Conservation (phyloP, 169 alveolate species). For the Cyclospora cayetanensis region DNA sequence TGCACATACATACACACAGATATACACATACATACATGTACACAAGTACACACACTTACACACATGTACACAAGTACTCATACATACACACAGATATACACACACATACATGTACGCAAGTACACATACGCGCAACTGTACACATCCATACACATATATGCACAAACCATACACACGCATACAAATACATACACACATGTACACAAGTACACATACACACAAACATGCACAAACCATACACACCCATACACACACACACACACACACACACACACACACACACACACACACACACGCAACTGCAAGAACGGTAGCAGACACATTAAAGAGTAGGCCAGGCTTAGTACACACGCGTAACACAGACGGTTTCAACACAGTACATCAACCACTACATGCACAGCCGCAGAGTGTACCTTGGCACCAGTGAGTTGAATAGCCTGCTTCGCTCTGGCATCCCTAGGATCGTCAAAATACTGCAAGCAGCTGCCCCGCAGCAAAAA, state of each 20-base stretch:
- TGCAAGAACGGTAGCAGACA: background rate
- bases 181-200: background rate
- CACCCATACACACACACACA: background rate
- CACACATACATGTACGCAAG: background rate
- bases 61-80: no score
- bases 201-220: background rate
- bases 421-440: constrained; percentile 1
- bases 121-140: background rate
- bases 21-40: background rate
- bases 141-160: background rate
- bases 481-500: constrained; percentile 47
- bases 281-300: background rate
- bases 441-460: constrained; percentile 59
- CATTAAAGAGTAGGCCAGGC: no score
- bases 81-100: background rate
- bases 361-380: background rate
- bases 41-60: background rate
- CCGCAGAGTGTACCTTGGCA: constrained; percentile 34
- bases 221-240: no score
- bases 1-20: background rate
- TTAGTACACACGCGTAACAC: background rate
- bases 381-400: background rate
- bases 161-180: background rate
- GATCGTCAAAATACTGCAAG: constrained; percentile 60
- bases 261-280: background rate